A percentile compares a stretch with the other conserved stretches of the same genome.
Conservation (phyloP, 805 yeast genomes). For the Candida dajiaensis region DNA sequence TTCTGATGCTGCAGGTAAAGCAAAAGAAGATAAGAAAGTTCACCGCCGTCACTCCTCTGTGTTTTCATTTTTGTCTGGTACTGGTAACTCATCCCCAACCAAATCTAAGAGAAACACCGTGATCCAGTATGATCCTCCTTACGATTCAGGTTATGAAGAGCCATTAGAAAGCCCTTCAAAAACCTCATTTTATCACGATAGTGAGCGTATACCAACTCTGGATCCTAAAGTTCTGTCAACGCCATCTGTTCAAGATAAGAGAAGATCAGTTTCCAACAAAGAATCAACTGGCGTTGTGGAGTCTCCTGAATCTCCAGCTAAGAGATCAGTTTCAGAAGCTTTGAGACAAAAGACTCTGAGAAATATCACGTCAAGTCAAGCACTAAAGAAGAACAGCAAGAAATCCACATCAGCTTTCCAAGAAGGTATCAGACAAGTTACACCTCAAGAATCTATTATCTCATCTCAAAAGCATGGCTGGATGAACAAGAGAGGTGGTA, state of each 20-base stretch:
- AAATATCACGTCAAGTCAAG: conserved; percentile 46
- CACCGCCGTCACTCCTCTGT: conserved; percentile 54
- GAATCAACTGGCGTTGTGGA: conserved; percentile 21
- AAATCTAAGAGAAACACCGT: conserved; percentile 2
- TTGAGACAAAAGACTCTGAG: conserved; percentile 47
- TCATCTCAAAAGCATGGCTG: conserved; percentile 82
- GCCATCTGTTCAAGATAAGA: conserved; percentile 24
- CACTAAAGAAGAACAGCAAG: conserved; percentile 34
- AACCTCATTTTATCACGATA: background rate
- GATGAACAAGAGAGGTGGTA: conserved; percentile 90
- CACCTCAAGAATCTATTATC: conserved; percentile 73
- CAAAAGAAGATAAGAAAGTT: conserved; percentile 22
- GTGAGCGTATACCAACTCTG: conserved; percentile 10
- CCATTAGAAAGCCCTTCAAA: background rate
- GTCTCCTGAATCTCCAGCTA: conserved; percentile 18
- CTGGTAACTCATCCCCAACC: conserved; percentile 7
- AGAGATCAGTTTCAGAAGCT: conserved; percentile 45
- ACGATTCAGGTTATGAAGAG: background rate
- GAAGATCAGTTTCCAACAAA: conserved; percentile 49
- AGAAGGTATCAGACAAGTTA: conserved; percentile 77
- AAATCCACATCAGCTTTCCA: conserved; percentile 72
- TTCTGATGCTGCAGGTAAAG: conserved; percentile 33
- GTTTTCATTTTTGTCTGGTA: conserved; percentile 39
- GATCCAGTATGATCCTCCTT: background rate
- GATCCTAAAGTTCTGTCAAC: conserved; percentile 7